Evolutionary conservation across 331 rosid genomes (phyloP), one percentile per base, ranked within the genome.

Genomic region (Quercus phellos): DNA sequence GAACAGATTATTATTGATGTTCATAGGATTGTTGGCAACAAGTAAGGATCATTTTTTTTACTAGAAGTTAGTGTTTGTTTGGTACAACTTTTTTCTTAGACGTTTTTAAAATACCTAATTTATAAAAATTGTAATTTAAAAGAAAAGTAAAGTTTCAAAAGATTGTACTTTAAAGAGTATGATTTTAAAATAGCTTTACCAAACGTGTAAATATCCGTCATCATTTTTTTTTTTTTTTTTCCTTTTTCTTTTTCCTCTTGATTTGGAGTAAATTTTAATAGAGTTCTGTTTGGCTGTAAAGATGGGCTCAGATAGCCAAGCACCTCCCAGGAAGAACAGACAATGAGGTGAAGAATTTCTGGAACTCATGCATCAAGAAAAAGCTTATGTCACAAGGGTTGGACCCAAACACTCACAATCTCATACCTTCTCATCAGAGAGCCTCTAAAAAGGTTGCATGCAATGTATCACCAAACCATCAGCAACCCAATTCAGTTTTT

Each of bases 271-370:
- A 30, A 9, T 17, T 66, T 6, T 66, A 34, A 66, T 18, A 32
- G 6, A 43, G 6, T 66, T 66, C 18, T 66, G 51, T 56, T 3
- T 60, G 51, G 50, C n/a, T 66, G 24, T 30, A 8, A 22, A 90
- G 97, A 76, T 92, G 97, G 93, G 93, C 97, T 17, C 97, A 90
- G 24, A 92, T 92, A 81, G 93, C 94, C 1, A 92, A 92, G 72
- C 94, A 92, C 55, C 90, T 92, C 0, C 97, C 97, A 0, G 97
- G 97, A 80, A 88, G 97, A 76, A 92, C 94, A 68, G 97, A 92
- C 79, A 92, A 92, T 24, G 97, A 92, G 84, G 94, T 92, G 71
- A 92, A 92, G 90, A 92, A 92, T 80, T 92, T 92, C 81, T 92
- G 97, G 93, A 92, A 92, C 80, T 90, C 97, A 0, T 90, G 92